Base-by-base conservation (phyloP, 1,284 basidiomycete genomes). In the Trametes polyzona region DNA sequence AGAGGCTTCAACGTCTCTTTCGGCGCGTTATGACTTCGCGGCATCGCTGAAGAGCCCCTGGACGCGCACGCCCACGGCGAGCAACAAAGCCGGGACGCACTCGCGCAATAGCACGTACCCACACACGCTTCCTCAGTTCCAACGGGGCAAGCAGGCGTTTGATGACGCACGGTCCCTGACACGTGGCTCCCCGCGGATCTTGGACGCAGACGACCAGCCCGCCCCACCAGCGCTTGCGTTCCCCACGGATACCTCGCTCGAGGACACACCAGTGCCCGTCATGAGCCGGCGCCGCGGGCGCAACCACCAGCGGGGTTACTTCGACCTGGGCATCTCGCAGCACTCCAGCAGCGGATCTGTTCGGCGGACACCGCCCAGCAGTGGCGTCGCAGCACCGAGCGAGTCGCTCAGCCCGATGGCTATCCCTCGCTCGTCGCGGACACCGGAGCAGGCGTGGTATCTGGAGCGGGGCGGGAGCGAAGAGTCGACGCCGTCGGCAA, bases 1-100 rank as follows among this genome's bases (percentile, higher is more conserved):
- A 51, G 69, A 66, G 52, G 67, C 70, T 12, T 67, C 67, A 0
- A 71, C 69, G 39, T 68, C 79, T 27, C 67, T 83, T 30, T 74
- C 81, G 0, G 71, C 79, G 21, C 78, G 84, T 42, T 86, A 88
- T 65, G 81, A 87, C 64, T 82, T 86, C 51, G 71, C 76, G 2
- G 71, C 75, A 12, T 82, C 85, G 0, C 67, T 79, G 55, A 80
- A 80, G 67, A 74, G 71, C 14, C 74, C 79, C 19, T 79, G 78
- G 78, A 74, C 67, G 61, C 60, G 66, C 4, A 43, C 69, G 50
- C 59, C 68, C 35, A 35, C 52, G 17, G 16, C 24, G 19, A 23
- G 30, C 11, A 51, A 47, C 42, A 54, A 49, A 40, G 27, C 39
- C 46, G 55, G 67, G 26, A 68, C 73, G 60, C 64, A 73, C 57